phyloP scores from a whole-genome alignment of 2,329 filamentous ascomycete species.

The Aspergillus uvarum region DNA sequence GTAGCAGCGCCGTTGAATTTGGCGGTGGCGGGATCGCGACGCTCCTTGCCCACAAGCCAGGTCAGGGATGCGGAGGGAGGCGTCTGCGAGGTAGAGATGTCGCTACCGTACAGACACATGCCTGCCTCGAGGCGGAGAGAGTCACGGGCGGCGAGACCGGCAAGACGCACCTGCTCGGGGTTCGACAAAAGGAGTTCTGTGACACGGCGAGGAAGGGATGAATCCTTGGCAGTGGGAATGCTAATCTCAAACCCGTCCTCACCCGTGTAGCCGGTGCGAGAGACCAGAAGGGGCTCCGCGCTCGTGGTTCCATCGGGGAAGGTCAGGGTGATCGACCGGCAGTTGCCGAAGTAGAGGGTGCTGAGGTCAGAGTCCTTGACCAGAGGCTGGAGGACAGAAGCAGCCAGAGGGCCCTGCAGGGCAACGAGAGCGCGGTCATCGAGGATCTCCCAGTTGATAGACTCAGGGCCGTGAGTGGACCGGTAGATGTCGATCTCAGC shows the following conservation, averaged over 20 bases:
- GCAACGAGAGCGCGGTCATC: conserved; percentile 77
- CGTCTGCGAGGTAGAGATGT: conserved; percentile 77
- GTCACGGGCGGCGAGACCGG: conserved; percentile 87
- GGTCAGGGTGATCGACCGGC: conserved; percentile 64
- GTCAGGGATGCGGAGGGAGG: conserved; percentile 65
- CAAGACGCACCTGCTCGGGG: conserved; percentile 69
- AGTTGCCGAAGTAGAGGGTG: conserved; percentile 78
- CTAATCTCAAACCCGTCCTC: conserved; percentile 98
- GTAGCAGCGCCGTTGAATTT: conserved; percentile 83
- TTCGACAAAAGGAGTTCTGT: conserved; percentile 68
- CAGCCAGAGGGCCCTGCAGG: conserved; percentile 80
- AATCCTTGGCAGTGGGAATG: conserved; percentile 65
- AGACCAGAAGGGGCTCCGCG: conserved; percentile 66
- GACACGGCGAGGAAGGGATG: conserved; percentile 48
- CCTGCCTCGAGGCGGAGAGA: conserved; percentile 91
- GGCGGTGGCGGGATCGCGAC: conserved; percentile 57
- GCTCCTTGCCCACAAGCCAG: conserved; percentile 84
- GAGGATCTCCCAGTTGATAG: conserved; percentile 68
- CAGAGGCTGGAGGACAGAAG: conserved; percentile 64
- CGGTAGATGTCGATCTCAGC: conserved; percentile 65
- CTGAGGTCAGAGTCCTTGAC: conserved; percentile 62
- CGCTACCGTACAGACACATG: conserved; percentile 99
- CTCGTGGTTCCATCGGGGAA: conserved; percentile 55
- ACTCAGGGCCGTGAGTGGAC: conserved; percentile 51
- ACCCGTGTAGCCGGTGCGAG: conserved; percentile 90